Percentiles rank a stretch among this genome's conserved stretches.
Evolutionary conservation across 2,329 filamentous ascomycete species (phyloP).

Genomic region (Pseudogymnoascus sp.): DNA sequence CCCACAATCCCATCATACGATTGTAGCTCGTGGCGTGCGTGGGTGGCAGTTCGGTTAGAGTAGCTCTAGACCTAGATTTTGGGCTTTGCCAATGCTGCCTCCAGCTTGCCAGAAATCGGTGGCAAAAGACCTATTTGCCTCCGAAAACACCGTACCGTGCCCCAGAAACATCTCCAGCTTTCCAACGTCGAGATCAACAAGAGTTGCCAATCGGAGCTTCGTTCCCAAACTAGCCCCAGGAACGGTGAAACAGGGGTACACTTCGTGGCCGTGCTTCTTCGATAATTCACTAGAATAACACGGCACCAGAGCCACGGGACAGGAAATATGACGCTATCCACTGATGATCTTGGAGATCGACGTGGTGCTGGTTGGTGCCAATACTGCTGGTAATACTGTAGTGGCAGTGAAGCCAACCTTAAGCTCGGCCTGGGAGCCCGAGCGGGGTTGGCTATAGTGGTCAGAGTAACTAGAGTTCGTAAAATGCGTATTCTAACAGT

Average conservation of each 20-base stretch:
- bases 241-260: not conserved
- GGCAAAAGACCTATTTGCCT: not conserved
- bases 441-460: not conserved
- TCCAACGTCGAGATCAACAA: not conserved
- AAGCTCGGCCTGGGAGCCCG: not conserved
- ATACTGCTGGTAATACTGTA: not conserved
- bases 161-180: not conserved
- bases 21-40: not conserved
- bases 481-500: not conserved
- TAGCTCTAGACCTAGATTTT: not conserved
- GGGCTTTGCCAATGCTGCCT: not conserved
- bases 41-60: not conserved
- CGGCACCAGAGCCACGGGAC: not conserved
- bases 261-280: not conserved
- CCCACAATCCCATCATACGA: not conserved
- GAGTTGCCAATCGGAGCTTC: not conserved
- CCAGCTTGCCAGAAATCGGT: not conserved
- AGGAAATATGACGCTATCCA: not conserved
- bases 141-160: not conserved
- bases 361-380: not conserved
- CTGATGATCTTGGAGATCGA: not conserved
- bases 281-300: not conserved
- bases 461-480: not conserved
- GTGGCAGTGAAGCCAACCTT: not conserved
- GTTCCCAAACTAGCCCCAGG: not conserved